Percentiles rank a stretch among this genome's conserved stretches.
These are phyloP conservation scores for Acorus calamus DNA, from an alignment of 106 monocot genomes.

Conservation along the genomic window DNA sequence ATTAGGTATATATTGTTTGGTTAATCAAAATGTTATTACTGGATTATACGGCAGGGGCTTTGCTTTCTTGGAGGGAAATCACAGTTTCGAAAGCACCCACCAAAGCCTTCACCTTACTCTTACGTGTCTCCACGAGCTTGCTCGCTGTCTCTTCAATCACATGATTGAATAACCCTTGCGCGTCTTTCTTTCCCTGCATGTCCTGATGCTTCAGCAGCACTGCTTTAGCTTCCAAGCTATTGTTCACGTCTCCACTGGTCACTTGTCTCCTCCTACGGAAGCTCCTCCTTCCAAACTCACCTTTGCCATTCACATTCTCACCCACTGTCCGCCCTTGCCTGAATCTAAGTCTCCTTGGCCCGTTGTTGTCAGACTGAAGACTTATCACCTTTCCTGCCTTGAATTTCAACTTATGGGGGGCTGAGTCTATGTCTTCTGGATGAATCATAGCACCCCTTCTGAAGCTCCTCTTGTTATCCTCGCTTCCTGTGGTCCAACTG, in stretches of 20 bases:
- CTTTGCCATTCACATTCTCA: constrained; percentile 5
- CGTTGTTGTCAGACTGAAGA: constrained; percentile 22
- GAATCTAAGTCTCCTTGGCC: constrained; percentile 33
- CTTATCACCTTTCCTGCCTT: constrained; percentile 40
- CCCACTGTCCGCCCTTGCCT: constrained; percentile 14
- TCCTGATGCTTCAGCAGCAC: constrained; percentile 52
- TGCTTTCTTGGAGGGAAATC: constrained; percentile 65
- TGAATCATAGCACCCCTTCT: constrained; percentile 14
- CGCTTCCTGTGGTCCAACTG: constrained; percentile 4
- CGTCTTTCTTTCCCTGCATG: constrained; percentile 52
- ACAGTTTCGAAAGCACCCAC: constrained; percentile 85
- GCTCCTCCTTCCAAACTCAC: constrained; percentile 22
- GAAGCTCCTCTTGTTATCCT: constrained; percentile 11
- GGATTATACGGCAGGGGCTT: neutral
- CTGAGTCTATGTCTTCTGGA: constrained; percentile 10
- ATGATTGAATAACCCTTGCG: constrained; percentile 54
- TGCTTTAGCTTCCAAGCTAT: constrained; percentile 13
- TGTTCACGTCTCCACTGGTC: neutral
- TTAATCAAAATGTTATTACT: too few relatives aligned
- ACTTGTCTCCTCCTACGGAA: constrained; percentile 21
- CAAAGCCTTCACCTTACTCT: constrained; percentile 86
- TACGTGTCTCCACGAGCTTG: constrained; percentile 63
- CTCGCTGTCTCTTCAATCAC: constrained; percentile 74
- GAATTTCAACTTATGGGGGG: constrained; percentile 42
- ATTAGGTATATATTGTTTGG: too few relatives aligned